phyloP scores from a whole-genome alignment of 345 rosid species.

The Abelmoschus esculentus region DNA sequence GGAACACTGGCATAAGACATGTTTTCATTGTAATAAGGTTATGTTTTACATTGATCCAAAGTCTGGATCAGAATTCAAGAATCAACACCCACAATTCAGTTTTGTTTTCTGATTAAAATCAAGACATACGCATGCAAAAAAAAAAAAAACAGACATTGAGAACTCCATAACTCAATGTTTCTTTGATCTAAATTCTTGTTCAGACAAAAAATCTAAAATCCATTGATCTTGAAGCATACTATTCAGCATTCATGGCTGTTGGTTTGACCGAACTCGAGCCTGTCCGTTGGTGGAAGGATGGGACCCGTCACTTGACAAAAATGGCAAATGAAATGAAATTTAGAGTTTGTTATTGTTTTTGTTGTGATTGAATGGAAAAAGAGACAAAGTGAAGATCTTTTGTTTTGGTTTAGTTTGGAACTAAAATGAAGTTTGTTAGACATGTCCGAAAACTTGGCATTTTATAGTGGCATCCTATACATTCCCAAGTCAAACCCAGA shows the following conservation, averaged over 20 bases:
- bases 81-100: not conserved
- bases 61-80: not conserved
- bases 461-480: not conserved
- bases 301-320: slow-evolving; percentile 16
- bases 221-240: slow-evolving; percentile 17
- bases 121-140: too few relatives aligned
- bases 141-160: too few relatives aligned
- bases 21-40: too few relatives aligned
- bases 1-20: too few relatives aligned
- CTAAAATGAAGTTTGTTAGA: not conserved
- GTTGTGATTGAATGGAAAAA: not conserved
- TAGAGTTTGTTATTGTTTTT: not conserved
- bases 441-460: not conserved
- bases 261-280: slow-evolving; percentile 18
- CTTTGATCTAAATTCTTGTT: too few relatives aligned
- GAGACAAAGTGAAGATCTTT: not conserved
- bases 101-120: not conserved
- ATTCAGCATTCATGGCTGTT: slow-evolving; percentile 36
- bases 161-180: too few relatives aligned
- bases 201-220: not conserved
- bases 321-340: not conserved
- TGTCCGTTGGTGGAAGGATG: slow-evolving; percentile 16
- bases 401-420: not conserved
- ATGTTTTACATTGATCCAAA: too few relatives aligned
- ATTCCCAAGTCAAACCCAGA: not conserved